Conservation (phyloP, 805 yeast species). For the Blastobotrys terrestris region DNA sequence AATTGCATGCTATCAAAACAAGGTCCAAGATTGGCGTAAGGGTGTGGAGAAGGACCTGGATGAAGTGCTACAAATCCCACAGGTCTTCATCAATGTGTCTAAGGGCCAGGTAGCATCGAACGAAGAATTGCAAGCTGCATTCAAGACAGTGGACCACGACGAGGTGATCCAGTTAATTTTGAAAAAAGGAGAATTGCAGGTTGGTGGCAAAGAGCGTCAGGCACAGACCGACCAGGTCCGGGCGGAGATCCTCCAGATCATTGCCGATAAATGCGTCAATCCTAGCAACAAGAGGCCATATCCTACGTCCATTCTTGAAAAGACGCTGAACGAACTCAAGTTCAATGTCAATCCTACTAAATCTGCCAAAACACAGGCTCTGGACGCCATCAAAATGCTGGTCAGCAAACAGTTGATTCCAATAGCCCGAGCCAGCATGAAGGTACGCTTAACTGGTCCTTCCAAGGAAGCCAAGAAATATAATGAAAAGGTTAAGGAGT, state of each 20-base stretch:
- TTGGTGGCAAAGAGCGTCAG: constrained; percentile 87
- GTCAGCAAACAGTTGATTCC: constrained; percentile 81
- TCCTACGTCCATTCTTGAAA: constrained; percentile 91
- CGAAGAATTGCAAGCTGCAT: constrained; percentile 68
- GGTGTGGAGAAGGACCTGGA: constrained; percentile 89
- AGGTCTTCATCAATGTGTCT: constrained; percentile 84
- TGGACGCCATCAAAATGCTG: constrained; percentile 80
- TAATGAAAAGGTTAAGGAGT: constrained; percentile 37
- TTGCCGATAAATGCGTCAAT: constrained; percentile 86
- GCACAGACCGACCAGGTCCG: constrained; percentile 65
- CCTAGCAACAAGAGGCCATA: constrained; percentile 86
- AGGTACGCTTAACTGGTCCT: constrained; percentile 57
- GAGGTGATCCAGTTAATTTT: constrained; percentile 74
- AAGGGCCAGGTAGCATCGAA: constrained; percentile 90
- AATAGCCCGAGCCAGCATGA: constrained; percentile 91
- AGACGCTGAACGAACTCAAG: constrained; percentile 68
- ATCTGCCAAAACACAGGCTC: constrained; percentile 79
- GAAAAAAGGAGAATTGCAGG: constrained; percentile 87
- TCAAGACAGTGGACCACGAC: constrained; percentile 71
- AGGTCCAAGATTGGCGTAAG: constrained; percentile 90
- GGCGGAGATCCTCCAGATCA: constrained; percentile 74
- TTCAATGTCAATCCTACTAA: constrained; percentile 70
- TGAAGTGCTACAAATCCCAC: constrained; percentile 95
- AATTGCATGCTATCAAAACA: constrained; percentile 93
- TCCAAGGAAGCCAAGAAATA: constrained; percentile 46